A percentile compares a stretch with the other conserved stretches of the same genome.
These are phyloP conservation scores for Parachaetomium inaequale DNA, from an alignment of 495 filamentous ascomycete species.

Conservation along the genomic window DNA sequence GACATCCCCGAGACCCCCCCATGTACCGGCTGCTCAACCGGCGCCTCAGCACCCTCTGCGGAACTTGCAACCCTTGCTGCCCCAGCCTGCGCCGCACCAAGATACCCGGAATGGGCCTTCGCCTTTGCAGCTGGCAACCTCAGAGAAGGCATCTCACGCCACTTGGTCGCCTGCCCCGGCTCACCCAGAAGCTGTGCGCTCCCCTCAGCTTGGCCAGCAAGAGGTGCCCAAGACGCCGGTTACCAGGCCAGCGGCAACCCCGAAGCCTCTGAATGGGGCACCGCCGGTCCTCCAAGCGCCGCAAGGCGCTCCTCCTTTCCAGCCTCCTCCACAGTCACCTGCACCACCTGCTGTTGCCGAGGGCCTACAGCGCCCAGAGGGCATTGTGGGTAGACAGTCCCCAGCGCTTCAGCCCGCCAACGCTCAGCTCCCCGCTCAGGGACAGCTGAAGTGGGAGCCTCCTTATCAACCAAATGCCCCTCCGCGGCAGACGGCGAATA, in stretches of 20 bases:
- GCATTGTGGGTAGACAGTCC: slow-evolving; percentile 17
- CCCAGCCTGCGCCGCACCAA: slow-evolving; percentile 10
- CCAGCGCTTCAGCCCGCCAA: slow-evolving; percentile 6
- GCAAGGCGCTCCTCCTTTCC: slow-evolving; percentile 32
- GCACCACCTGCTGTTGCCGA: slow-evolving; percentile 28
- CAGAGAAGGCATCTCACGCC: background rate
- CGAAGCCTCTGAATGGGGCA: slow-evolving; percentile 25
- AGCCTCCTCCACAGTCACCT: slow-evolving; percentile 24
- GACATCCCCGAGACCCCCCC: slow-evolving; percentile 18
- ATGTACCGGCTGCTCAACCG: slow-evolving; percentile 9
- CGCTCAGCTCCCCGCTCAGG: slow-evolving; percentile 21
- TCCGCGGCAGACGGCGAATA: slow-evolving; percentile 24
- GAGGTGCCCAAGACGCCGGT: slow-evolving; percentile 20
- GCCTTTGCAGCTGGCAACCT: slow-evolving; percentile 1
- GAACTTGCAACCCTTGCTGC: slow-evolving; percentile 17
- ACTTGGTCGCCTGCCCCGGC: slow-evolving; percentile 7
- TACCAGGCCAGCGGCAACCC: slow-evolving; percentile 28
- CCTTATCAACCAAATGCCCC: slow-evolving; percentile 41
- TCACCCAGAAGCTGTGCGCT: slow-evolving; percentile 16
- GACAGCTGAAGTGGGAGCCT: slow-evolving; percentile 48
- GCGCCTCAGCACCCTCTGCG: slow-evolving; percentile 16
- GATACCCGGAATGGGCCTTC: slow-evolving; percentile 13
- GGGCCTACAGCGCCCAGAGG: slow-evolving; percentile 32
- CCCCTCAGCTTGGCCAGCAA: slow-evolving; percentile 18
- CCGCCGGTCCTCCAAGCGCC: slow-evolving; percentile 43